A percentile compares a stretch with the other conserved stretches of the same genome.
Evolutionary conservation across 768 basidiomycete species (phyloP).

Genomic region (Naganishia kalamii): DNA sequence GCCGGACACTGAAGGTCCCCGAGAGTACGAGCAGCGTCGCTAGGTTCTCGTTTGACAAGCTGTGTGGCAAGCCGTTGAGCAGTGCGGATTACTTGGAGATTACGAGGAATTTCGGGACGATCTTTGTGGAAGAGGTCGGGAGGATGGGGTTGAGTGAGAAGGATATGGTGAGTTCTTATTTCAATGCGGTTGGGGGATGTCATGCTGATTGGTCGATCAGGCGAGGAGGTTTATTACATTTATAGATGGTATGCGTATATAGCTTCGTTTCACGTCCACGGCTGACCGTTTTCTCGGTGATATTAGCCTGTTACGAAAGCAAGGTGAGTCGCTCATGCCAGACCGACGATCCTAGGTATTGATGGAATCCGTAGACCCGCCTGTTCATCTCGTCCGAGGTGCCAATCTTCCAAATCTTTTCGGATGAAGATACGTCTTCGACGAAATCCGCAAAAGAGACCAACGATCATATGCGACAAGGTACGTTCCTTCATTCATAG

Average conservation of each 20-base stretch:
- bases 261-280: background rate
- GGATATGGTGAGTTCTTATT: constrained; percentile 61
- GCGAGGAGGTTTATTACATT: constrained; percentile 96
- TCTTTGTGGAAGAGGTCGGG: constrained; percentile 80
- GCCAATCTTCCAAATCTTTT: constrained; percentile 83
- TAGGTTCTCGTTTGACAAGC: constrained; percentile 72
- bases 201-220: constrained; percentile 46
- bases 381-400: constrained; percentile 88
- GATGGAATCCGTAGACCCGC: constrained; percentile 59
- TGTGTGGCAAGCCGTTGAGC: constrained; percentile 82
- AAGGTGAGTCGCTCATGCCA: constrained; percentile 52
- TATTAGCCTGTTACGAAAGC: constrained; percentile 79
- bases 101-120: constrained; percentile 74
- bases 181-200: background rate
- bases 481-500: constrained; percentile 29
- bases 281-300: background rate
- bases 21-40: constrained; percentile 74
- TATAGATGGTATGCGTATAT: constrained; percentile 65
- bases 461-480: constrained; percentile 71
- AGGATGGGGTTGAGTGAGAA: constrained; percentile 81
- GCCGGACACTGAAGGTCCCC: constrained; percentile 70
- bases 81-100: constrained; percentile 96
- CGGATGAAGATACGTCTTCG: constrained; percentile 54
- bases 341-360: background rate
- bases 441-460: constrained; percentile 39